phyloP scores from a whole-genome alignment of 2,329 filamentous ascomycete genomes.

The Cryphonectria naterciae region DNA sequence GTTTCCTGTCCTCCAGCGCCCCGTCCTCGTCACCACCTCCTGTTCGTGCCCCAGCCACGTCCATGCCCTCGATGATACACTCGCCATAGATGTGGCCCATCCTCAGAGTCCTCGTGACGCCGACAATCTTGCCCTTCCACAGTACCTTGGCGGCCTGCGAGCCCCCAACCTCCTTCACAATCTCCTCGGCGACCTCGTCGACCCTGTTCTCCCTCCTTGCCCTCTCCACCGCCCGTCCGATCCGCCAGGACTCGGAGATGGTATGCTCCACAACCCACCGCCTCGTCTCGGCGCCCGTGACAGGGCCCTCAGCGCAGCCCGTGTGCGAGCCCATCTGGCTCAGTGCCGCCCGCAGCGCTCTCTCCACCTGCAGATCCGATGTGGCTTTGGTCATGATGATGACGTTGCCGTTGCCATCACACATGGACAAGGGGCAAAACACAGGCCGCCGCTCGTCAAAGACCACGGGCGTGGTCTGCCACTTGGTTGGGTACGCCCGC shows the following conservation, averaged over 20 bases:
- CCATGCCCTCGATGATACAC: constrained; percentile 57
- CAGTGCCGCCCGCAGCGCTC: constrained; percentile 54
- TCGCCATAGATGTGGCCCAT: constrained; percentile 65
- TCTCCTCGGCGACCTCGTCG: constrained; percentile 59
- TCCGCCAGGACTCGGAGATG: constrained; percentile 59
- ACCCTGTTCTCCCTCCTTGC: constrained; percentile 54
- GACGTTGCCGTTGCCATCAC: constrained; percentile 57
- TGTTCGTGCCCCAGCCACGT: constrained; percentile 34
- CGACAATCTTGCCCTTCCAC: constrained; percentile 68
- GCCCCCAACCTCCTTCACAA: constrained; percentile 62
- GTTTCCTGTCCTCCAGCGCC: constrained; percentile 35
- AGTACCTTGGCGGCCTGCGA: constrained; percentile 56
- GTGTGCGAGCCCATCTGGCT: constrained; percentile 60
- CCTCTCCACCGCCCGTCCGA: constrained; percentile 62
- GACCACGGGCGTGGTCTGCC: constrained; percentile 59
- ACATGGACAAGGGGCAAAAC: constrained; percentile 51
- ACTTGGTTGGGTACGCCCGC: constrained; percentile 57
- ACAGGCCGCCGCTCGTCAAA: constrained; percentile 53
- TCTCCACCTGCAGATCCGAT: constrained; percentile 53
- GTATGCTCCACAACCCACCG: constrained; percentile 58
- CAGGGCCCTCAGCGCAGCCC: constrained; percentile 52
- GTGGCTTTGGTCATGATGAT: constrained; percentile 52
- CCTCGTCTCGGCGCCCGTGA: constrained; percentile 53
- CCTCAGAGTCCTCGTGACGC: constrained; percentile 59
- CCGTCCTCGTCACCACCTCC: constrained; percentile 9